Evolutionary conservation across 139 green algal species (phyloP).

Genomic region (Closterium sp.): DNA sequence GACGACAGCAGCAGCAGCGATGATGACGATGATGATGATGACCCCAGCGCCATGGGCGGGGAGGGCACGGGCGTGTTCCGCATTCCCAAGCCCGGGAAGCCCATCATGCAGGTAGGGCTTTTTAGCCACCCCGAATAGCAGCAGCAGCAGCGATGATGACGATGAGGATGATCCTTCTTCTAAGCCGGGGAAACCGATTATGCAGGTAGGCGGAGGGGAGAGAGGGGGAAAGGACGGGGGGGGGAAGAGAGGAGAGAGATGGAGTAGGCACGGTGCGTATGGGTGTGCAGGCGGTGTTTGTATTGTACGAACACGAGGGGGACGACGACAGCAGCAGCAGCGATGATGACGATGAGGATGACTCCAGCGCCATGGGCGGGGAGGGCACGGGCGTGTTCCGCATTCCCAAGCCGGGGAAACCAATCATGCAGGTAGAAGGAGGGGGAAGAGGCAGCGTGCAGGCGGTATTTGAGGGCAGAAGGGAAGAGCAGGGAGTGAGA

Average conservation of each 20-base stretch:
- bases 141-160: no score
- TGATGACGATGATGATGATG: constrained; percentile 59
- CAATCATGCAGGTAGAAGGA: constrained; percentile 36
- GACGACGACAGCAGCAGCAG: constrained; percentile 33
- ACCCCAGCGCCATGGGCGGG: constrained; percentile 9
- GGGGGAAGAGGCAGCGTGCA: no score
- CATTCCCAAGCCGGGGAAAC: constrained; percentile 10
- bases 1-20: constrained; percentile 26
- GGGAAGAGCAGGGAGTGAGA: no score
- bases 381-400: not conserved
- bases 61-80: not conserved
- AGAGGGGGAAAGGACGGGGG: not conserved
- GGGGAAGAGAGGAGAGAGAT: not conserved
- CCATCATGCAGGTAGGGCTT: constrained; percentile 32
- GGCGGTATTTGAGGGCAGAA: no score
- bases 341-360: constrained; percentile 59
- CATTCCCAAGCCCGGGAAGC: constrained; percentile 9
- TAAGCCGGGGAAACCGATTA: constrained; percentile 13
- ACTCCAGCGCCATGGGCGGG: constrained; percentile 8
- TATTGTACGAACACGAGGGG: no score
- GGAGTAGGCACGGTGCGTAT: no score
- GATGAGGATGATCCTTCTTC: no score
- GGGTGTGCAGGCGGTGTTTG: no score
- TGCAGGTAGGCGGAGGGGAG: constrained; percentile 13
- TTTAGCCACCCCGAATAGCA: no score